phyloP scores from a whole-genome alignment of 306 rosid species.

The Cicer arietinum region DNA sequence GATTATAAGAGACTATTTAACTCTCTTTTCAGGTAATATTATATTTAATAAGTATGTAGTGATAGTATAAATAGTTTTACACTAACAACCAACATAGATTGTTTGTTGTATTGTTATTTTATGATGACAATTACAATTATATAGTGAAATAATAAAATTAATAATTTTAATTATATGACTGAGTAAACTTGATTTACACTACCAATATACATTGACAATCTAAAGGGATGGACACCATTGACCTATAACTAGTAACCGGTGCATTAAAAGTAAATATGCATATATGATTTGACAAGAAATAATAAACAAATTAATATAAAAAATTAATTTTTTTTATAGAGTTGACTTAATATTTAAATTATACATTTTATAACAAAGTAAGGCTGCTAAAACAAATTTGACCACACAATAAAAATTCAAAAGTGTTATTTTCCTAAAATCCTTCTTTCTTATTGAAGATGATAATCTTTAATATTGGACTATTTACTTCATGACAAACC shows the following conservation, averaged over 20 bases:
- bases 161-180: too few relatives aligned
- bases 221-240: not conserved
- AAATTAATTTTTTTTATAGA: conserved; percentile 14
- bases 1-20: not conserved
- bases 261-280: not conserved
- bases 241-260: not conserved
- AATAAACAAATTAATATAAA: conserved; percentile 17
- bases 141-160: too few relatives aligned
- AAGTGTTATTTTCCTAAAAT: not conserved
- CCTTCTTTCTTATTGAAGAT: not conserved
- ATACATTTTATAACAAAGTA: not conserved
- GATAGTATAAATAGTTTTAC: too few relatives aligned
- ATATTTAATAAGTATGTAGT: too few relatives aligned
- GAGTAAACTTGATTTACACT: too few relatives aligned
- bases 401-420: not conserved
- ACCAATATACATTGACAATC: not conserved
- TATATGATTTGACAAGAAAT: conserved; percentile 34
- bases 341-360: conserved; percentile 43
- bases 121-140: too few relatives aligned
- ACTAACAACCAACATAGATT: too few relatives aligned
- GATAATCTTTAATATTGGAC: not conserved
- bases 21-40: not conserved
- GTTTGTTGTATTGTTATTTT: too few relatives aligned
- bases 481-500: conserved; percentile 8
- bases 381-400: not conserved